These are phyloP conservation scores for Pyrenophora graminea DNA, from an alignment of 2,329 filamentous ascomycete species.

Conservation along the genomic window DNA sequence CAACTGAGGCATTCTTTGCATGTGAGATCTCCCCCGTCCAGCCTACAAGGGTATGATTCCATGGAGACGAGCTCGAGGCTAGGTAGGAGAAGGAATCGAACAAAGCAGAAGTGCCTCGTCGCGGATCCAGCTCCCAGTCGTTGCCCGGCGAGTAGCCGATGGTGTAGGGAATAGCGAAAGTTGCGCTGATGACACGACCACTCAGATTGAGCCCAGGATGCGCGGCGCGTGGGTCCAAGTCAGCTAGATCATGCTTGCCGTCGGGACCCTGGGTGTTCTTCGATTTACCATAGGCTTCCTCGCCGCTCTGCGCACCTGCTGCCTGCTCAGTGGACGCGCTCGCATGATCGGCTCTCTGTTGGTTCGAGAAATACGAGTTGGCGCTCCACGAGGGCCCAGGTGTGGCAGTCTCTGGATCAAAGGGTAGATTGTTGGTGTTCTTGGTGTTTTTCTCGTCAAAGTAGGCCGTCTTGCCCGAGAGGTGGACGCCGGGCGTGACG, in stretches of 20 bases:
- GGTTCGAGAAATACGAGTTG: constrained; percentile 43
- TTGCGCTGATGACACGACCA: constrained; percentile 66
- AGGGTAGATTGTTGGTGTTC: constrained; percentile 28
- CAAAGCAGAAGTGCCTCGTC: constrained; percentile 85
- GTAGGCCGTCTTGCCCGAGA: constrained; percentile 46
- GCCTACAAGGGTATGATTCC: constrained; percentile 90
- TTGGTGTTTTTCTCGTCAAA: constrained; percentile 31
- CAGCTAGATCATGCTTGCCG: constrained; percentile 49
- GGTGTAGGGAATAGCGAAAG: constrained; percentile 66
- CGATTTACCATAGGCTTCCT: constrained; percentile 59
- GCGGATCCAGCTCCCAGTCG: constrained; percentile 71
- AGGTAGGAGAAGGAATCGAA: constrained; percentile 91
- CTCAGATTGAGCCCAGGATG: constrained; percentile 63
- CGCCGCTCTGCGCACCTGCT: constrained; percentile 52
- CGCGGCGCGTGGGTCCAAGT: constrained; percentile 58
- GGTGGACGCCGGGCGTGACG: constrained; percentile 50
- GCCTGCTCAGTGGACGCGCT: constrained; percentile 49
- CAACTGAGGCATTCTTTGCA: constrained; percentile 28
- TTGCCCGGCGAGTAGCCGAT: constrained; percentile 57
- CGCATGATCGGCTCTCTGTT: constrained; percentile 21
- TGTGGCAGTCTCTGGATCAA: constrained; percentile 35
- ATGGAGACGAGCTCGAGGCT: constrained; percentile 78
- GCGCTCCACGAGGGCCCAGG: constrained; percentile 45
- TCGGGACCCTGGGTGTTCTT: constrained; percentile 49
- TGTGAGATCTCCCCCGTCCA: constrained; percentile 82